Percentiles rank a stretch among this genome's conserved stretches.
Evolutionary conservation across 1,139 yeast species (phyloP).

Genomic region (Geotrichum australiense): DNA sequence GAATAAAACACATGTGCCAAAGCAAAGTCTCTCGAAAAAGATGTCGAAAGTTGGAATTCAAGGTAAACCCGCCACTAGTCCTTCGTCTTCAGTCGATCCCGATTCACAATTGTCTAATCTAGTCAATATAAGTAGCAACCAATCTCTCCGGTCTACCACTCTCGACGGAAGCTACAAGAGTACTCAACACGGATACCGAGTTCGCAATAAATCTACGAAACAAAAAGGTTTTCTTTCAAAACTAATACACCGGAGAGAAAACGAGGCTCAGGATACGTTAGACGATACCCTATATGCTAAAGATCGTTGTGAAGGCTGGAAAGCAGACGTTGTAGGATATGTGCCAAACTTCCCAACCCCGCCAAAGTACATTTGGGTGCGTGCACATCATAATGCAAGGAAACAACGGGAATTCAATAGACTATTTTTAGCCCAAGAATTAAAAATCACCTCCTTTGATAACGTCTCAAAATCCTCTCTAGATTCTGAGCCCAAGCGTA

Average conservation of each 20-base stretch:
- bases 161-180: background rate
- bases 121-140: background rate
- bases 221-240: conserved; percentile 3
- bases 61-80: background rate
- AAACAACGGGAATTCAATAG: conserved; percentile 40
- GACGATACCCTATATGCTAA: conserved; percentile 11
- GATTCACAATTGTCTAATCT: background rate
- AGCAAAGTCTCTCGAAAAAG: background rate
- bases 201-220: background rate
- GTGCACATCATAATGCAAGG: conserved; percentile 34
- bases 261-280: background rate
- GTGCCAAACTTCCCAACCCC: conserved; percentile 29
- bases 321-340: conserved; percentile 32
- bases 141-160: background rate
- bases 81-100: conserved; percentile 1
- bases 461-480: conserved; percentile 1
- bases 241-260: conserved; percentile 1
- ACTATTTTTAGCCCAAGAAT: conserved; percentile 75
- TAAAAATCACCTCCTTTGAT: conserved; percentile 30
- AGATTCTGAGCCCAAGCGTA: conserved; percentile 31
- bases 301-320: conserved; percentile 32
- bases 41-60: background rate
- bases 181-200: conserved; percentile 2
- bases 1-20: background rate
- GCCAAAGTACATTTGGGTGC: conserved; percentile 35